Evolutionary conservation across 495 filamentous ascomycete species (phyloP).

Genomic region (Aspergillus sparsus): DNA sequence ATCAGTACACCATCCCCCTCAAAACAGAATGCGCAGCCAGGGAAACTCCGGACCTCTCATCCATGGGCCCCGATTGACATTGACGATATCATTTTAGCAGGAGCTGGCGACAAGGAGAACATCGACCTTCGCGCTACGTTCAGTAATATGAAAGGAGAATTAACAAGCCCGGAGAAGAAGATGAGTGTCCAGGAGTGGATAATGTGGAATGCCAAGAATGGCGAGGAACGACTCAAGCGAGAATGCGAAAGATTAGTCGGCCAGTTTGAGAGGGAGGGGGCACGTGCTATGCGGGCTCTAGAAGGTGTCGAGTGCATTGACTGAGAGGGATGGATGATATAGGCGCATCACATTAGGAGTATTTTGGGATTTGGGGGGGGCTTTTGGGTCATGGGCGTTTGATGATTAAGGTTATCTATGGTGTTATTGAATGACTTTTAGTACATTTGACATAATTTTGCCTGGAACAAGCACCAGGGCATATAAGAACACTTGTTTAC

Average conservation of each 20-base stretch:
- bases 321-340: constrained; percentile 28
- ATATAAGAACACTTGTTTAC: constrained; percentile 12
- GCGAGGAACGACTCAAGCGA: constrained; percentile 71
- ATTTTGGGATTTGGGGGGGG: constrained; percentile 11
- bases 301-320: constrained; percentile 69
- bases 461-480: constrained; percentile 18
- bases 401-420: constrained; percentile 22
- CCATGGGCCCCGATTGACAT: constrained; percentile 77
- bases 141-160: constrained; percentile 51
- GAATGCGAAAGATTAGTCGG: constrained; percentile 82
- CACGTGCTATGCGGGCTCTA: constrained; percentile 69
- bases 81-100: constrained; percentile 55
- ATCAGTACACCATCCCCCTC: constrained; percentile 67
- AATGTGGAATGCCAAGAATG: constrained; percentile 70
- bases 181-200: constrained; percentile 97
- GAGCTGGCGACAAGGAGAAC: constrained; percentile 56
- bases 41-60: constrained; percentile 56
- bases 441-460: constrained; percentile 19
- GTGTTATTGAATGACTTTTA: constrained; percentile 16
- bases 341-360: constrained; percentile 20
- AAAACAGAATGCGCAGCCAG: constrained; percentile 59
- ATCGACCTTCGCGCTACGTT: constrained; percentile 46
- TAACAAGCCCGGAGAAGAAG: constrained; percentile 76
- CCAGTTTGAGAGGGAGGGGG: constrained; percentile 80
- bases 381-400: constrained; percentile 27